phyloP scores from a whole-genome alignment of 2,329 filamentous ascomycete genomes.

The Xylariaceae sp. region DNA sequence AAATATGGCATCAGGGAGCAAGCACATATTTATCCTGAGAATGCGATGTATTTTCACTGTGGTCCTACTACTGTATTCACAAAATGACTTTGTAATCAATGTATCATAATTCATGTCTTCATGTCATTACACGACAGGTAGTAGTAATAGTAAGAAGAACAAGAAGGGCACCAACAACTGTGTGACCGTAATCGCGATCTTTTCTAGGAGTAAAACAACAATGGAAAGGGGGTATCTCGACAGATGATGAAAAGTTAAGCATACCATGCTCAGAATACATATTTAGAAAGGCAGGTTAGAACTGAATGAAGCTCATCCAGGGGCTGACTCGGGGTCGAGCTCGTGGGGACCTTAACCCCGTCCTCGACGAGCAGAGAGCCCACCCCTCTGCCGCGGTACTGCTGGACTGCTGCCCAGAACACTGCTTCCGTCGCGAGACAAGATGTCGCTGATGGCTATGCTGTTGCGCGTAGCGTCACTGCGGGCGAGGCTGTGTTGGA shows the following conservation, averaged over 20 bases:
- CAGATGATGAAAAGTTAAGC: slow-evolving; percentile 22
- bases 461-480: slow-evolving; percentile 55
- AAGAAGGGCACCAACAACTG: neutral
- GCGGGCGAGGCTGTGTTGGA: slow-evolving; percentile 48
- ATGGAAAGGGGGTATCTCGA: slow-evolving; percentile 34
- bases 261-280: neutral
- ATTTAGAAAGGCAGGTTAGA: neutral
- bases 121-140: slow-evolving; percentile 31
- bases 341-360: slow-evolving; percentile 19
- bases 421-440: slow-evolving; percentile 65
- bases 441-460: slow-evolving; percentile 62
- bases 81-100: slow-evolving; percentile 37
- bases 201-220: slow-evolving; percentile 13
- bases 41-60: slow-evolving; percentile 1
- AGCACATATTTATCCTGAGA: slow-evolving; percentile 8
- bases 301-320: neutral
- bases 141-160: slow-evolving; percentile 17
- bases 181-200: neutral
- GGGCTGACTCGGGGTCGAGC: neutral
- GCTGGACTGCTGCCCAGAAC: slow-evolving; percentile 63
- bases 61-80: neutral
- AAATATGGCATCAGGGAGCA: slow-evolving; percentile 1
- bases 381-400: slow-evolving; percentile 44
- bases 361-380: slow-evolving; percentile 31
- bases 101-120: slow-evolving; percentile 42